phyloP scores from a whole-genome alignment of 371 early-diverging fungal genomes.

The Funneliformis caledonium region DNA sequence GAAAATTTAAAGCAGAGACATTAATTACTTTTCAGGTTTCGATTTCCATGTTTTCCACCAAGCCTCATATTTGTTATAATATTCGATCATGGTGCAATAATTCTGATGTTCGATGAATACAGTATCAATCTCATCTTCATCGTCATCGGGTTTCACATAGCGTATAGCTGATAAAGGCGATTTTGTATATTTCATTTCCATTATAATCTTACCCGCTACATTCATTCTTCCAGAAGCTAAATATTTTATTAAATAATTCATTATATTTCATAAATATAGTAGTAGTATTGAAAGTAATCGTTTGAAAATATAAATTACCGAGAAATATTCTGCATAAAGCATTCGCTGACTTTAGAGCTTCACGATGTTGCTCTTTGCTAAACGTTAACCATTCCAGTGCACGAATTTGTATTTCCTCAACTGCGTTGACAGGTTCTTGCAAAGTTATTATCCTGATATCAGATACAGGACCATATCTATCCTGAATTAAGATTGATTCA shows the following conservation, averaged over 20 bases:
- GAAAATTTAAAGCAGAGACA: background rate
- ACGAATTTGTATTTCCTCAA: constrained; percentile 15
- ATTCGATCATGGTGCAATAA: constrained; percentile 15
- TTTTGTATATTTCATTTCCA: background rate
- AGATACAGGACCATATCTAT: background rate
- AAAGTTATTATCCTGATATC: background rate
- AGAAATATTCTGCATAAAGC: constrained; percentile 31
- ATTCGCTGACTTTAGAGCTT: constrained; percentile 24
- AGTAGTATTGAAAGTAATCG: background rate
- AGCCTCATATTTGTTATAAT: constrained; percentile 4
- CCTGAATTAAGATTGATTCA: background rate
- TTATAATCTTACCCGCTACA: background rate
- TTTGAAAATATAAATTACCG: background rate
- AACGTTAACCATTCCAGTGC: constrained; percentile 34
- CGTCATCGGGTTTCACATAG: background rate
- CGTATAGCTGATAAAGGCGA: constrained; percentile 16
- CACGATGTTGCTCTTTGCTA: constrained; percentile 1
- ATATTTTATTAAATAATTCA: background rate
- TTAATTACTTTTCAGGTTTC: constrained; percentile 10
- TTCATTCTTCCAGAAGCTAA: constrained; percentile 27
- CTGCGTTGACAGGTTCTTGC: background rate
- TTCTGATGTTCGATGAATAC: background rate
- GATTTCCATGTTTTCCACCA: constrained; percentile 22
- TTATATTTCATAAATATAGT: background rate
- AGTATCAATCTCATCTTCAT: background rate